Conservation (phyloP, 2,329 filamentous ascomycete species). For the Daldinia sp. region DNA sequence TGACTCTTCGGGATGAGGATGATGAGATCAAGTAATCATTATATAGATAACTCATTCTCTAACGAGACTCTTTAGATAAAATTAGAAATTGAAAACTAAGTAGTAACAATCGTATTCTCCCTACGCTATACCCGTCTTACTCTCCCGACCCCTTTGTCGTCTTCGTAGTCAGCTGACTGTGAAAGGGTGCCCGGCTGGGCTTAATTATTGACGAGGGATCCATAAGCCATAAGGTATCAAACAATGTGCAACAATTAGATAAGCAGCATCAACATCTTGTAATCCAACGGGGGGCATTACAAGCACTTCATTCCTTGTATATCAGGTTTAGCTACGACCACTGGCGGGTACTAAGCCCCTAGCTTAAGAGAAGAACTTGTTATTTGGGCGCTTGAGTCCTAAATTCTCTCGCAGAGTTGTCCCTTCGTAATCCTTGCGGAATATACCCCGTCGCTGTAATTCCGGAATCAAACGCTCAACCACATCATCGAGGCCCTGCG, state of each 20-base stretch:
- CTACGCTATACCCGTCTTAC: no score
- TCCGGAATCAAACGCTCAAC: slow-evolving; percentile 57
- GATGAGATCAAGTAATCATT: background rate
- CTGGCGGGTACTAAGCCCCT: background rate
- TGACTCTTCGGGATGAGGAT: background rate
- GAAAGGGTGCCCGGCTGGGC: no score
- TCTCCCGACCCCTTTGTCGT: no score
- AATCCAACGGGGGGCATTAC: no score
- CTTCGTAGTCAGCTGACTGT: no score
- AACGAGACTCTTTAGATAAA: no score
- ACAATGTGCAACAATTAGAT: background rate
- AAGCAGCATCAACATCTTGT: background rate
- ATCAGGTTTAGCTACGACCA: background rate
- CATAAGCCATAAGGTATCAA: no score
- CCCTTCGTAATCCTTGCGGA: slow-evolving; percentile 61
- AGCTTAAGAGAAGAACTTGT: slow-evolving; percentile 46
- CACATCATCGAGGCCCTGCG: slow-evolving; percentile 60
- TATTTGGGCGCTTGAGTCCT: slow-evolving; percentile 57
- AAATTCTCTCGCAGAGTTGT: slow-evolving; percentile 63
- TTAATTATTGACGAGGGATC: no score
- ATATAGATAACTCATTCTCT: background rate
- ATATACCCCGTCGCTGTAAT: slow-evolving; percentile 59
- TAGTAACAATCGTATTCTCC: no score
- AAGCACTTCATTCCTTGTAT: background rate
- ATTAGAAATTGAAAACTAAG: no score